phyloP scores from a whole-genome alignment of 768 basidiomycete genomes.

The button mushroom (Agaricus bisporus) region DNA sequence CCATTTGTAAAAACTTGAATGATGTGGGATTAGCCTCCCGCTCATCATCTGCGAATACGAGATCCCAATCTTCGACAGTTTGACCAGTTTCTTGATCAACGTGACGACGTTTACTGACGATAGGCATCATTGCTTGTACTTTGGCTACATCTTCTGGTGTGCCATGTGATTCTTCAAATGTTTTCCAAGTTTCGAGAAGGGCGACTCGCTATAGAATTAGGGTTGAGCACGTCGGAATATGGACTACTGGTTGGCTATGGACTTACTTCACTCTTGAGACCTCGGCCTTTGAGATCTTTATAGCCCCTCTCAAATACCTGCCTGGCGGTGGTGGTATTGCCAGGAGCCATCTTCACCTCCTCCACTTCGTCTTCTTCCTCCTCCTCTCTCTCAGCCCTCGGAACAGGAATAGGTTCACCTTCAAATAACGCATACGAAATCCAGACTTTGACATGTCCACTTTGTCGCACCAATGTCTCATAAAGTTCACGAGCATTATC shows the following conservation, averaged over 20 bases:
- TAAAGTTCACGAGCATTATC: conserved; percentile 80
- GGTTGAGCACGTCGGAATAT: conserved; percentile 2
- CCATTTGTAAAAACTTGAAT: conserved; percentile 95
- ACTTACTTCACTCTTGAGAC: conserved; percentile 80
- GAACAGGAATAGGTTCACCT: conserved; percentile 64
- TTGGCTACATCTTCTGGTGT: conserved; percentile 65
- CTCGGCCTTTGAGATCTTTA: conserved; percentile 75
- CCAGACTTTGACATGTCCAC: conserved; percentile 97
- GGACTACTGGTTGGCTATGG: background rate
- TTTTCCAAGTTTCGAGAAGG: conserved; percentile 91
- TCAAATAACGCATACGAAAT: conserved; percentile 94
- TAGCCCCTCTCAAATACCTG: conserved; percentile 85
- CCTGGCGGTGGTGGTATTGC: conserved; percentile 64
- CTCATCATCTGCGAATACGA: conserved; percentile 96
- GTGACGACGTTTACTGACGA: conserved; percentile 77
- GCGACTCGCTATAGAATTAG: conserved; percentile 65
- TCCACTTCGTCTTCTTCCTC: conserved; percentile 60
- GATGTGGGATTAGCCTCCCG: conserved; percentile 87
- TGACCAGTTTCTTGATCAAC: conserved; percentile 83
- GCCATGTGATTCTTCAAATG: conserved; percentile 82
- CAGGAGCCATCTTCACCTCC: conserved; percentile 63
- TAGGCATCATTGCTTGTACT: conserved; percentile 91
- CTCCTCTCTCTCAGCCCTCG: conserved; percentile 60
- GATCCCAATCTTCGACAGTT: conserved; percentile 91
- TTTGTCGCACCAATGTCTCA: conserved; percentile 78